Evolutionary conservation across 1,139 yeast species (phyloP), one percentile per base, ranked within the genome.

Genomic region (Zygotorulaspora mrakii): DNA sequence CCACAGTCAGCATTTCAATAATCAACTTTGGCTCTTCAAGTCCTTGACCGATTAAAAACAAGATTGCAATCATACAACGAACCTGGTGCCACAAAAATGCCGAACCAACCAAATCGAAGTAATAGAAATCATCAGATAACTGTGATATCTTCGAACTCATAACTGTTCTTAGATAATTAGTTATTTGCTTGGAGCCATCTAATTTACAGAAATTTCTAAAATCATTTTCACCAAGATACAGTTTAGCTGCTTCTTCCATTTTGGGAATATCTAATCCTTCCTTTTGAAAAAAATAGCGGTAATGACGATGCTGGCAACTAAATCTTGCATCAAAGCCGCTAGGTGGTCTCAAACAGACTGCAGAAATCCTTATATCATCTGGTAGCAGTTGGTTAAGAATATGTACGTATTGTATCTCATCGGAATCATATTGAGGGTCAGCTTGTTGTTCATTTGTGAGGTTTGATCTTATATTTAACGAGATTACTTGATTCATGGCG

Each of bases 51-150:
- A 89, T 78, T 17, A 82, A 64, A 40, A 94, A 77, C 39, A 94
- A 62, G 5, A 85, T 70, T 0, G 95, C 95, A 66, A 88, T 77
- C 95, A 94, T 91, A 52, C 95, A 88, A 38, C 98, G 74, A 16
- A 94, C 99, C 62, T 94, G 99, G 60, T 94, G 97, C 98, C 98
- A 94, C 44, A 94, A 67, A 53, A 94, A 94, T 5, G 98, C 98
- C 2, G 86, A 70, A 0, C 98, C 99, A 49, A 76, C 73, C 39
- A 91, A 67, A 58, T 88, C 89, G 59, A 91, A 80, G 43, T 81
- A 82, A 54, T 73, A 84, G 42, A 71, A 68, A 29, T 71, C 74
- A 21, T 54, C 60, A 16, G 61, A 53, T 4, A 76, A 52, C 5
- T 65, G 69, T 7, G 69, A 47, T 10, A 86, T 79, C 11, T 71